phyloP scores from a whole-genome alignment of 148 eudicot genomes.

The Selenicereus undatus region DNA sequence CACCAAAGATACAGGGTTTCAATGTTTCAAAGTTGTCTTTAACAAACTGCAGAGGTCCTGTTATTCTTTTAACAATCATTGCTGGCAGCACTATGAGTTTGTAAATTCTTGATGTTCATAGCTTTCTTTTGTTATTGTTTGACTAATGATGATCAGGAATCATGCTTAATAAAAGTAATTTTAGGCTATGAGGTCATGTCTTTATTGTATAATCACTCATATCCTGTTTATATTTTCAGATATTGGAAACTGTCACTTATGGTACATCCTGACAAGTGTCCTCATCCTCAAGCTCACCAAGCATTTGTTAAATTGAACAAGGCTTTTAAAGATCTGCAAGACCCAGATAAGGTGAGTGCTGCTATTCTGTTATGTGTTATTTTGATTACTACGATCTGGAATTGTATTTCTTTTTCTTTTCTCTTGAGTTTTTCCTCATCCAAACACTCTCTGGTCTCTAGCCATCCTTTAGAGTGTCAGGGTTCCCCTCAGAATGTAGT shows the following conservation, averaged over 20 bases:
- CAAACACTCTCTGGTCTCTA: not conserved
- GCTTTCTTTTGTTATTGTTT: not conserved
- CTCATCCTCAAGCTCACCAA: slow-evolving; percentile 97
- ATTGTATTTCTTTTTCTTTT: not conserved
- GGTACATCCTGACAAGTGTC: slow-evolving; percentile 98
- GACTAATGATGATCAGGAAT: not conserved
- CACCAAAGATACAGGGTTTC: not conserved
- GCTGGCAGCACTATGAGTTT: not conserved
- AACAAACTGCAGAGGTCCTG: not conserved
- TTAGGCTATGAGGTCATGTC: not conserved
- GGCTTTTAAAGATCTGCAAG: slow-evolving; percentile 94
- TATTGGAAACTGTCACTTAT: slow-evolving; percentile 95
- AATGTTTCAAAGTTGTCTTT: not conserved
- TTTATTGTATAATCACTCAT: slow-evolving; percentile 10
- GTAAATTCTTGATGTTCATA: not conserved
- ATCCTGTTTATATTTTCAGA: slow-evolving; percentile 29
- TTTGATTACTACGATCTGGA: not conserved
- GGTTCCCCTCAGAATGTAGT: too few relatives aligned
- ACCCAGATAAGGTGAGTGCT: slow-evolving; percentile 76
- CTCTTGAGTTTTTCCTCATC: not conserved
- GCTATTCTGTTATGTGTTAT: slow-evolving; percentile 1
- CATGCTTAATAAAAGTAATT: not conserved
- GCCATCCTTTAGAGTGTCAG: not conserved
- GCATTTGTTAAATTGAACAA: slow-evolving; percentile 89
- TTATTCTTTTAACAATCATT: not conserved